A percentile compares a stretch with the other conserved stretches of the same genome.
Evolutionary conservation across 352 stramenopile genomes (phyloP).

Genomic region (Pythium phragmitis): DNA sequence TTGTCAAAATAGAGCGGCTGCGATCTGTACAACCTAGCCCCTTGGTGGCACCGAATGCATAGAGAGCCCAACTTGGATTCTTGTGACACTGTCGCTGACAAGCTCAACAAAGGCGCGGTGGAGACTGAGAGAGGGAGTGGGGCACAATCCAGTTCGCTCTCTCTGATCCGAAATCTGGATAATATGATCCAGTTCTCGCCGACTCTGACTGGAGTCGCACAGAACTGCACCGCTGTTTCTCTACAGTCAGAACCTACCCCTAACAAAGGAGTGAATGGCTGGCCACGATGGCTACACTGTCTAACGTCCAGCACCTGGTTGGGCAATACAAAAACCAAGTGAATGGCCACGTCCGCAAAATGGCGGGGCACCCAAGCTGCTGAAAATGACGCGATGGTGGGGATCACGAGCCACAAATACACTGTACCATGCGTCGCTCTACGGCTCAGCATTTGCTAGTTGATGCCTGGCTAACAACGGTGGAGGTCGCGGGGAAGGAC

Average conservation of each 20-base stretch:
- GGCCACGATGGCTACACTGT: constrained; percentile 12
- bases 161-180: too few relatives aligned
- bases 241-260: constrained; percentile 5
- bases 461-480: too few relatives aligned
- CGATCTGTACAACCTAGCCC: neutral
- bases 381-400: too few relatives aligned
- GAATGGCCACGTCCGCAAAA: too few relatives aligned
- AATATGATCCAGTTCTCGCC: neutral
- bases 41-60: constrained; percentile 1
- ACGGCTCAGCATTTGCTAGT: too few relatives aligned
- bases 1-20: constrained; percentile 2
- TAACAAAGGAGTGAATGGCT: constrained; percentile 9
- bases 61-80: neutral
- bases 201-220: neutral
- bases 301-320: constrained; percentile 5
- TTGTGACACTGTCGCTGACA: constrained; percentile 6
- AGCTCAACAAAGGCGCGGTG: constrained; percentile 15
- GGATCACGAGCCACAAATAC: too few relatives aligned
- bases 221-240: neutral
- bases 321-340: neutral
- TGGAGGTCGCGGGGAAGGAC: too few relatives aligned
- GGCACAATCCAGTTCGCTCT: constrained; percentile 3
- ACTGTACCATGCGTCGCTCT: too few relatives aligned
- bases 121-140: constrained; percentile 7
- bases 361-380: too few relatives aligned